Percentiles rank a stretch among this genome's conserved stretches.
phyloP scores from a whole-genome alignment of 2,329 filamentous ascomycete genomes.

The Hypoxylon sp. region DNA sequence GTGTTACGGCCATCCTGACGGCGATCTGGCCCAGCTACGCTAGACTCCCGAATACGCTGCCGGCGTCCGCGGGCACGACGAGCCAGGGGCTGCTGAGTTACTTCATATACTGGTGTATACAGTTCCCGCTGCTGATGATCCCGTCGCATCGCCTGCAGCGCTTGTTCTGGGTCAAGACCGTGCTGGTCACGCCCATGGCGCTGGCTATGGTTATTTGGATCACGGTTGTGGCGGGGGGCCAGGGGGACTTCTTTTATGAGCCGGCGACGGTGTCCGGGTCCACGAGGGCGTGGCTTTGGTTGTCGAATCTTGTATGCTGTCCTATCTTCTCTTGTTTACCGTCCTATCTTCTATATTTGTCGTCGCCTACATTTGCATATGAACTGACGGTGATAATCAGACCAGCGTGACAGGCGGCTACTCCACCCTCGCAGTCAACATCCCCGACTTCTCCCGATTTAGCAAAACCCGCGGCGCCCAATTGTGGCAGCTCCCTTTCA shows the following conservation, averaged over 20 bases:
- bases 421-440: constrained; percentile 65
- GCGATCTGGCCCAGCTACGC: constrained; percentile 70
- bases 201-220: constrained; percentile 72
- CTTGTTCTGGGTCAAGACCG: constrained; percentile 63
- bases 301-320: constrained; percentile 45
- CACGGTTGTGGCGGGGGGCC: constrained; percentile 62
- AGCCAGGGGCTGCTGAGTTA: constrained; percentile 70
- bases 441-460: constrained; percentile 58
- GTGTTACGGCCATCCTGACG: constrained; percentile 60
- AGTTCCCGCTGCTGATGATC: constrained; percentile 69
- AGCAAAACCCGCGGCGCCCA: constrained; percentile 61
- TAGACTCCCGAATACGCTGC: constrained; percentile 66
- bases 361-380: too few relatives aligned
- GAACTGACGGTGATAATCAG: constrained; percentile 25
- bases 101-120: constrained; percentile 70
- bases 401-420: constrained; percentile 63
- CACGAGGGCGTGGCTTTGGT: constrained; percentile 52
- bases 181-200: constrained; percentile 64
- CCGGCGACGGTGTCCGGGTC: constrained; percentile 59
- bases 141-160: constrained; percentile 68
- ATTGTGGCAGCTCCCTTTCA: constrained; percentile 63
- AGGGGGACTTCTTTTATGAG: constrained; percentile 61
- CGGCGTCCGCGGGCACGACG: constrained; percentile 66
- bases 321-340: too few relatives aligned
- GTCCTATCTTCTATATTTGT: too few relatives aligned